Percentiles rank a stretch among this genome's conserved stretches.
Conservation (phyloP, 2,329 filamentous ascomycete genomes). For the Ophiostoma populinum region DNA sequence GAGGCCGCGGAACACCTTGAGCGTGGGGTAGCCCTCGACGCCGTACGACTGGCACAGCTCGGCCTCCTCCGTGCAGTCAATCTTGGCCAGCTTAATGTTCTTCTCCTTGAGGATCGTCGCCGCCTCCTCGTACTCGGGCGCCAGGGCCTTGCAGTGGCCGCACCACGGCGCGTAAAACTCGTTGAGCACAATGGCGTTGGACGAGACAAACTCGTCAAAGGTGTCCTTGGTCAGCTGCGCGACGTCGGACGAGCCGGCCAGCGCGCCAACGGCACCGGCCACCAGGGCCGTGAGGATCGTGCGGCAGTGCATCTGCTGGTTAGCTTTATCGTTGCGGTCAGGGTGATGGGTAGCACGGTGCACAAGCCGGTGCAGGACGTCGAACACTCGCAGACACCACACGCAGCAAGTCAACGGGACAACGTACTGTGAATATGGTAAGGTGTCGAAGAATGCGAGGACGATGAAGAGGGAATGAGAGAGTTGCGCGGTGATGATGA, state of each 20-base stretch:
- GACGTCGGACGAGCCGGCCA: slow-evolving; percentile 56
- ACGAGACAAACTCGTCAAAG: slow-evolving; percentile 72
- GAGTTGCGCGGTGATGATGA: slow-evolving; percentile 3
- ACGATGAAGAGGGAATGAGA: no score
- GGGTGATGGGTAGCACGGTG: neutral
- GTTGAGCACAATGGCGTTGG: slow-evolving; percentile 77
- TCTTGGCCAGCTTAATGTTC: slow-evolving; percentile 68
- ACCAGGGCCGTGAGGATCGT: slow-evolving; percentile 33
- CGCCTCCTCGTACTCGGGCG: slow-evolving; percentile 77
- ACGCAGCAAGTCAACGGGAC: no score
- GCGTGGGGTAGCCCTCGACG: slow-evolving; percentile 93
- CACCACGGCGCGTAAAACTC: slow-evolving; percentile 38
- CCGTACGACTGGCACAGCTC: slow-evolving; percentile 81
- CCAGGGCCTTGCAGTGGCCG: slow-evolving; percentile 96
- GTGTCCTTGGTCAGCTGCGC: slow-evolving; percentile 67
- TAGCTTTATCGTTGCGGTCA: neutral
- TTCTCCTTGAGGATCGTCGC: slow-evolving; percentile 75
- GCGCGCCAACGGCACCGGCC: slow-evolving; percentile 26
- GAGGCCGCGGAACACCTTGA: slow-evolving; percentile 92
- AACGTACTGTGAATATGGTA: no score
- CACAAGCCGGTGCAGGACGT: no score
- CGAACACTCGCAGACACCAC: no score
- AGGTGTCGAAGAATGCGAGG: no score
- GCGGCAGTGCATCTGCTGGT: neutral
- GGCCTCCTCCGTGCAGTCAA: slow-evolving; percentile 89